phyloP scores from a whole-genome alignment of 78 protist genomes.

The Tieghemostelium lacteum region DNA sequence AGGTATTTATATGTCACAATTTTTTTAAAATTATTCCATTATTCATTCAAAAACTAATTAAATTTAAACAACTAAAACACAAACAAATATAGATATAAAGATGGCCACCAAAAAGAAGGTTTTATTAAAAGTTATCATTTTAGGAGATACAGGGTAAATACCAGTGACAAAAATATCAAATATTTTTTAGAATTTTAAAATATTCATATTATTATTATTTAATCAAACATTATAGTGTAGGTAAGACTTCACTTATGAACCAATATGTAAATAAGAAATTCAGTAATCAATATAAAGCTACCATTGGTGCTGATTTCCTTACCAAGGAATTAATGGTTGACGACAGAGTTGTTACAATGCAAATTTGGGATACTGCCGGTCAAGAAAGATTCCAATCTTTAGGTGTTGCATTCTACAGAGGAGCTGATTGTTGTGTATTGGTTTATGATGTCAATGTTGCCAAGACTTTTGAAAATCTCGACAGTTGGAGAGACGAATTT shows the following conservation, averaged over 20 bases:
- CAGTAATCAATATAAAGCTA: constrained; percentile 98
- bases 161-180: background rate
- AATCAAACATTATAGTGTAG: constrained; percentile 80
- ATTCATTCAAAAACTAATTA: too few relatives aligned
- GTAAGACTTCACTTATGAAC: constrained; percentile 98
- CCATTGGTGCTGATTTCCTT: constrained; percentile 99
- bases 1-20: too few relatives aligned
- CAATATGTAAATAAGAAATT: constrained; percentile 98
- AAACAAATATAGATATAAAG: background rate
- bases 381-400: constrained; percentile 99
- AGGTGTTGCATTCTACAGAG: constrained; percentile 99
- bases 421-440: constrained; percentile 98
- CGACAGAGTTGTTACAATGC: constrained; percentile 98
- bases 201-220: background rate
- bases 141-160: constrained; percentile 93
- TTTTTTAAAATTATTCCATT: too few relatives aligned
- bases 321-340: constrained; percentile 97
- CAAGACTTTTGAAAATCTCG: constrained; percentile 96
- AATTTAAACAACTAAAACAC: too few relatives aligned
- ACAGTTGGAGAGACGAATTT: constrained; percentile 99
- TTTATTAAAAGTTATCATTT: constrained; percentile 95
- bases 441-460: constrained; percentile 97
- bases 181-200: background rate
- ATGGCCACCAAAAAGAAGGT: constrained; percentile 89
- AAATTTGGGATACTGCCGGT: constrained; percentile 98